phyloP scores from a whole-genome alignment of 1,284 basidiomycete species.

The Ustilago lituana region DNA sequence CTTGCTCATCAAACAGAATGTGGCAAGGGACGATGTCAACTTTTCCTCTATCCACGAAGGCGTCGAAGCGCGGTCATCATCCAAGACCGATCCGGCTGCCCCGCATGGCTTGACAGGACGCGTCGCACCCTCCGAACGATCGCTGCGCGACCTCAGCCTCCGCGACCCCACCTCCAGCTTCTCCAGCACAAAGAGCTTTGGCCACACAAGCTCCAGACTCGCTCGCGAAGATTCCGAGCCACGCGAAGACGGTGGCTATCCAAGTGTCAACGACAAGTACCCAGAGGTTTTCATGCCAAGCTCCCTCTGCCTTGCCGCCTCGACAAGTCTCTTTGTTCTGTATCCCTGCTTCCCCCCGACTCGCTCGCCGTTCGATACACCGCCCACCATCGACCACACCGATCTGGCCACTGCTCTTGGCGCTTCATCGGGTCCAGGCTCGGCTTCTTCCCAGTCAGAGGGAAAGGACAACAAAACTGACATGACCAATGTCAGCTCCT shows the following conservation, averaged over 20 bases:
- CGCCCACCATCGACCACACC: conserved; percentile 9
- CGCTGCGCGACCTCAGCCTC: conserved; percentile 38
- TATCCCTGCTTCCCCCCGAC: conserved; percentile 57
- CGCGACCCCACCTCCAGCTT: conserved; percentile 35
- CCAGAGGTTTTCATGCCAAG: conserved; percentile 47
- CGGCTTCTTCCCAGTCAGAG: not conserved
- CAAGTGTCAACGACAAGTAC: conserved; percentile 22
- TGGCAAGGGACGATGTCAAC: conserved; percentile 55
- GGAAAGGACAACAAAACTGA: conserved; percentile 1
- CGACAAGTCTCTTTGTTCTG: conserved; percentile 53
- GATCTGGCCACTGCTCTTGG: conserved; percentile 8
- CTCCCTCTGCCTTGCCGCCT: conserved; percentile 50
- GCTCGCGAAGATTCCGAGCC: conserved; percentile 31
- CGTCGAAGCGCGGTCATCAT: conserved; percentile 19
- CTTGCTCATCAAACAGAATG: conserved; percentile 77
- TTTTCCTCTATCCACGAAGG: conserved; percentile 38
- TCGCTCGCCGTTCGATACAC: conserved; percentile 46
- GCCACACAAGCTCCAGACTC: conserved; percentile 17
- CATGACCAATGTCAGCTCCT: not conserved
- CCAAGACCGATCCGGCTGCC: conserved; percentile 16
- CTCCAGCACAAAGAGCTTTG: conserved; percentile 29
- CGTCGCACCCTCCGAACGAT: conserved; percentile 34
- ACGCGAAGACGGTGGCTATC: conserved; percentile 17
- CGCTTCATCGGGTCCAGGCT: not conserved
- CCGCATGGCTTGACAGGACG: conserved; percentile 18